Evolutionary conservation across 1,284 basidiomycete genomes (phyloP).

Genomic region (Taiwanofungus camphoratus): DNA sequence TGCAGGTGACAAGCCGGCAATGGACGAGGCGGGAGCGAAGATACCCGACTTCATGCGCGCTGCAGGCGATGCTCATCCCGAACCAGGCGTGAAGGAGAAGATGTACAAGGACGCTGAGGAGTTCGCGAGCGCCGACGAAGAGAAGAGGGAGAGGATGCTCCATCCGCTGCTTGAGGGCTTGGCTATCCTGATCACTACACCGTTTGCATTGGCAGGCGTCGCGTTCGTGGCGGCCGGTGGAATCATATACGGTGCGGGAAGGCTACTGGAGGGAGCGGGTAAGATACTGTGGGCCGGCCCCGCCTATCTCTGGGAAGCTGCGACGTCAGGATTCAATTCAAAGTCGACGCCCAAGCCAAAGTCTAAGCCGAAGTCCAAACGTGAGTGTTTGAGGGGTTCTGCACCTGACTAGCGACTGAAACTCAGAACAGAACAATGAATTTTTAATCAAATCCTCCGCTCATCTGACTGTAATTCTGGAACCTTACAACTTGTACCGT

Average conservation of each 20-base stretch:
- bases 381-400: no score
- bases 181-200: background rate
- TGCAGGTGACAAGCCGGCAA: background rate
- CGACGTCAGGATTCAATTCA: no score
- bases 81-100: background rate
- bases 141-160: background rate
- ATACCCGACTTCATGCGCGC: background rate
- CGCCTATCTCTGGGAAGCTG: background rate
- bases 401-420: no score
- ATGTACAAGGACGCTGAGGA: background rate
- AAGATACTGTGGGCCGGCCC: background rate
- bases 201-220: background rate
- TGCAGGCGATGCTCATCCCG: background rate
- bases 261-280: constrained; percentile 1
- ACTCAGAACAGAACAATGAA: no score
- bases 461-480: no score
- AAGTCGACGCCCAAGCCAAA: no score
- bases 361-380: no score
- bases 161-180: background rate
- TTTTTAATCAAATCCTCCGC: no score
- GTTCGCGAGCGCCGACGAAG: background rate
- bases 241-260: constrained; percentile 1
- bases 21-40: background rate
- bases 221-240: background rate
- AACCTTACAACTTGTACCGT: no score